Evolutionary conservation across 2,329 filamentous ascomycete species (phyloP).

Genomic region (Xylariales sp.): DNA sequence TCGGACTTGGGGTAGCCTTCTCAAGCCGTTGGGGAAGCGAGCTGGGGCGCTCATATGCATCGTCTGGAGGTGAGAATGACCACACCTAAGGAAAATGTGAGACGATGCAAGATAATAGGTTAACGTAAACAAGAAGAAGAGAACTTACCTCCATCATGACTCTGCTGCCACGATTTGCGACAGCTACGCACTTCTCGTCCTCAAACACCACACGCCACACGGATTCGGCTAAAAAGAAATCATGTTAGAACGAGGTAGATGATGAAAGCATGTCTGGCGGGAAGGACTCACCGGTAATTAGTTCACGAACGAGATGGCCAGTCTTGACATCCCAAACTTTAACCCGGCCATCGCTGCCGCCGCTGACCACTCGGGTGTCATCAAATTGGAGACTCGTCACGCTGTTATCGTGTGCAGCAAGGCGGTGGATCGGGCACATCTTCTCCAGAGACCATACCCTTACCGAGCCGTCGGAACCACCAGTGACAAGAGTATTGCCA

Average conservation of each 20-base stretch:
- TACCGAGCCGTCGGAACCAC: conserved; percentile 92
- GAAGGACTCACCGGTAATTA: conserved; percentile 57
- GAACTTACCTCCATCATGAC: conserved; percentile 93
- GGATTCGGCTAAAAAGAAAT: conserved; percentile 80
- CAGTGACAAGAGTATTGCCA: conserved; percentile 89
- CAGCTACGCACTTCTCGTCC: conserved; percentile 95
- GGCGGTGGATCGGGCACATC: conserved; percentile 86
- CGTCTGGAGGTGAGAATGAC: conserved; percentile 87
- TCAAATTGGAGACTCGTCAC: conserved; percentile 98
- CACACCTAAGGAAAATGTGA: conserved; percentile 64
- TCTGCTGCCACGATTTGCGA: conserved; percentile 77
- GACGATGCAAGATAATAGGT: conserved; percentile 14
- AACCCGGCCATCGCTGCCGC: conserved; percentile 93
- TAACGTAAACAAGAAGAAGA: background rate
- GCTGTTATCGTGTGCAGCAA: conserved; percentile 96
- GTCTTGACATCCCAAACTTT: conserved; percentile 98
- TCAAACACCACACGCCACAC: conserved; percentile 99
- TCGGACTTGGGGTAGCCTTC: conserved; percentile 43
- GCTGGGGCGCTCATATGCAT: conserved; percentile 51
- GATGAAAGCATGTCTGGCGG: no score
- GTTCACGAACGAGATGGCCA: conserved; percentile 82
- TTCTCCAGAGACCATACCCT: conserved; percentile 92
- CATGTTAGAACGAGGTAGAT: no score
- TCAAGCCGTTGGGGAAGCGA: conserved; percentile 43
- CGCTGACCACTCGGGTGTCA: conserved; percentile 89